Evolutionary conservation across 2,329 filamentous ascomycete genomes (phyloP).

Genomic region (Pyricularia pennisetigena): DNA sequence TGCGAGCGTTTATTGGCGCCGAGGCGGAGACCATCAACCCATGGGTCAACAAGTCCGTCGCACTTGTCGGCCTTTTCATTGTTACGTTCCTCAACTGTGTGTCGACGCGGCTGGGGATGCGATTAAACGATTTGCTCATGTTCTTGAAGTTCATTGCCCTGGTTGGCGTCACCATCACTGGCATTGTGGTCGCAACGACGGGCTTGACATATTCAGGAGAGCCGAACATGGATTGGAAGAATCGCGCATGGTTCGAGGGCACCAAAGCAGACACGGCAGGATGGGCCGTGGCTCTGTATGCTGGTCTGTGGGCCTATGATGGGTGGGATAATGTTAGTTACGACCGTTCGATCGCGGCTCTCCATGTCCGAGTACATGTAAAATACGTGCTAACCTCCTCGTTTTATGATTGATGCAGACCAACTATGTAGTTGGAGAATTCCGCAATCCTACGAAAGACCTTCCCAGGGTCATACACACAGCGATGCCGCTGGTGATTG

Average conservation of each 20-base stretch:
- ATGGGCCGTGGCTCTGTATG: conserved; percentile 92
- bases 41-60: conserved; percentile 88
- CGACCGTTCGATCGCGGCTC: neutral
- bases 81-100: conserved; percentile 86
- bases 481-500: conserved; percentile 87
- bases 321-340: conserved; percentile 90
- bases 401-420: conserved; percentile 43
- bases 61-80: conserved; percentile 60
- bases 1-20: conserved; percentile 77
- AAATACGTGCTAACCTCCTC: conserved; percentile 13
- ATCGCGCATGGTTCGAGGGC: conserved; percentile 76
- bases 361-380: neutral
- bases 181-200: conserved; percentile 80
- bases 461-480: conserved; percentile 93
- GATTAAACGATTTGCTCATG: conserved; percentile 89
- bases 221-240: conserved; percentile 79
- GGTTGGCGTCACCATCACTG: conserved; percentile 75
- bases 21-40: conserved; percentile 70
- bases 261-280: conserved; percentile 71
- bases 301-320: conserved; percentile 94
- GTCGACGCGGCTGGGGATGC: conserved; percentile 78
- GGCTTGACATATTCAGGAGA: conserved; percentile 69
- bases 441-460: conserved; percentile 82
- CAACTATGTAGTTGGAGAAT: conserved; percentile 96
- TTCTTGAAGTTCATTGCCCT: conserved; percentile 92